phyloP scores from a whole-genome alignment of 1,284 basidiomycete genomes.

The Austroboletus novae-zelandiae region DNA sequence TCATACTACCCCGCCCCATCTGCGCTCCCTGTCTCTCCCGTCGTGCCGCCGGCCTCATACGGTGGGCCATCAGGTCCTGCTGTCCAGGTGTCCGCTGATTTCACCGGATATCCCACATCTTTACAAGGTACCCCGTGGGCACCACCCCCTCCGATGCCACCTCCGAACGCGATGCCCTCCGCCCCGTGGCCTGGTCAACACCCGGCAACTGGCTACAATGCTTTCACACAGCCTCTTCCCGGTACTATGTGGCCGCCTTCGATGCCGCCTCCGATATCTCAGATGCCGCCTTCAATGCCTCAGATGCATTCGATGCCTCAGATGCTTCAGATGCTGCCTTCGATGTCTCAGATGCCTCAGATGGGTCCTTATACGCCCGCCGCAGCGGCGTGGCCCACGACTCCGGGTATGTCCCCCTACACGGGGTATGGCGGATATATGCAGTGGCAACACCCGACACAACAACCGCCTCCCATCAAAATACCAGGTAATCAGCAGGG shows the following conservation, averaged over 20 bases:
- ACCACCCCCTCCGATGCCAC: conserved; percentile 18
- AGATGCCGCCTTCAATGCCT: conserved; percentile 9
- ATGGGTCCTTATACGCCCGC: conserved; percentile 28
- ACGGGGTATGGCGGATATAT: conserved; percentile 21
- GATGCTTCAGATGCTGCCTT: too few species aligned
- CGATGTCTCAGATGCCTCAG: too few species aligned
- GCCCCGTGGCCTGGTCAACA: conserved; percentile 14
- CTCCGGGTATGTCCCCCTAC: conserved; percentile 23
- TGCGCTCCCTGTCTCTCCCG: conserved; percentile 25
- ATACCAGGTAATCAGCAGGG: conserved; percentile 15
- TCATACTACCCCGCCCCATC: conserved; percentile 33
- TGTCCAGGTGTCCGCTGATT: conserved; percentile 27
- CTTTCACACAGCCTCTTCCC: conserved; percentile 31
- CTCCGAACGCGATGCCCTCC: conserved; percentile 20
- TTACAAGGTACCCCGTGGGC: conserved; percentile 30
- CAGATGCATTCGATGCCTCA: conserved; percentile 10
- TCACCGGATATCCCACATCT: conserved; percentile 30
- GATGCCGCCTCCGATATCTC: not conserved
- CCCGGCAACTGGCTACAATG: conserved; percentile 25
- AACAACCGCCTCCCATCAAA: conserved; percentile 22
- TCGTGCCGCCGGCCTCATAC: conserved; percentile 7
- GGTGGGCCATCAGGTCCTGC: conserved; percentile 3
- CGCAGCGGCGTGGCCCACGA: conserved; percentile 27
- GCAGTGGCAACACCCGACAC: conserved; percentile 27
- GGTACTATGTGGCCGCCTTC: conserved; percentile 19